phyloP scores from a whole-genome alignment of 129 eudicot genomes.

The Apium graveolens region DNA sequence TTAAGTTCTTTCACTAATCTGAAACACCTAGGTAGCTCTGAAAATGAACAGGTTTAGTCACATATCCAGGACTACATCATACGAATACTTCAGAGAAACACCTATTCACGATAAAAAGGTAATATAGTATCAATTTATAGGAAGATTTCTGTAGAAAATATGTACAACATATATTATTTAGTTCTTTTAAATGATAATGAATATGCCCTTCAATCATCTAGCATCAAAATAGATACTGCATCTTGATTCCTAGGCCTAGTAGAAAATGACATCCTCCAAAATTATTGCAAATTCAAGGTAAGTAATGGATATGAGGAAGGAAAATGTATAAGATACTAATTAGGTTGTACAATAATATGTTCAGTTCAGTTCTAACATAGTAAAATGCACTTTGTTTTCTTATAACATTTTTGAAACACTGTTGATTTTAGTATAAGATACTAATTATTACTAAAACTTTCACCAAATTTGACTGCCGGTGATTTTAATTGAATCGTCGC shows the following conservation, averaged over 20 bases:
- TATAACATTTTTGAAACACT: background rate
- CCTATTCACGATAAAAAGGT: background rate
- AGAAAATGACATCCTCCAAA: background rate
- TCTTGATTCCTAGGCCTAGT: background rate
- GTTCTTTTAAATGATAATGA: background rate
- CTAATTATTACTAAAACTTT: too few species aligned
- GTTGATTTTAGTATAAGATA: background rate
- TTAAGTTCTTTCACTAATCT: constrained; percentile 80
- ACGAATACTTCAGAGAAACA: background rate
- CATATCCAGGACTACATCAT: constrained; percentile 1
- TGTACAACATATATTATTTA: background rate
- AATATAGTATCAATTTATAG: background rate
- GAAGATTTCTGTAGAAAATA: background rate
- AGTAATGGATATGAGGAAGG: background rate
- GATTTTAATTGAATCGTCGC: constrained; percentile 54
- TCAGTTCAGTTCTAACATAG: background rate
- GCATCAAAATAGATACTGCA: background rate
- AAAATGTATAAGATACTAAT: background rate
- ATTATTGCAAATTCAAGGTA: background rate
- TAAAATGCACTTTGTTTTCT: too few species aligned
- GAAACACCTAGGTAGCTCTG: constrained; percentile 82
- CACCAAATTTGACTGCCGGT: too few species aligned
- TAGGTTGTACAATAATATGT: background rate
- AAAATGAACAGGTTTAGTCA: constrained; percentile 19
- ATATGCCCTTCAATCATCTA: background rate